Evolutionary conservation across 495 filamentous ascomycete species (phyloP).

Genomic region (Aspergillus carlsbadensis): DNA sequence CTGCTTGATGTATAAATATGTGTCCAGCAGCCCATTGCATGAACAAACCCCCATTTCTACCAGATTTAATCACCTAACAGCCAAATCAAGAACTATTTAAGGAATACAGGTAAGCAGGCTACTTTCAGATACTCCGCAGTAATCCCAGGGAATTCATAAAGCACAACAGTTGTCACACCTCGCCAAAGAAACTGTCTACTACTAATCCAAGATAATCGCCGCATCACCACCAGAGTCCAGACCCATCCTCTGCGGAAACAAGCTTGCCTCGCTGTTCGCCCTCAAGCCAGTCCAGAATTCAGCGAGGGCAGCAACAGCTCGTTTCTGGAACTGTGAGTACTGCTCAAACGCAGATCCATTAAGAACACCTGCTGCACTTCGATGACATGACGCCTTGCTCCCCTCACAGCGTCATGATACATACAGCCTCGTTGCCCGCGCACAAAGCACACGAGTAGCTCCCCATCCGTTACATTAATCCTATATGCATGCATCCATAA

Average conservation of each 20-base stretch:
- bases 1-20: too few species aligned
- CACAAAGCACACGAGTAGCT: constrained; percentile 78
- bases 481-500: constrained; percentile 69
- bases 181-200: too few species aligned
- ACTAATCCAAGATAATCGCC: too few species aligned
- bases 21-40: too few species aligned
- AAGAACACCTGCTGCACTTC: constrained; percentile 84
- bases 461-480: constrained; percentile 61
- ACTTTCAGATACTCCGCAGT: too few species aligned
- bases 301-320: constrained; percentile 74
- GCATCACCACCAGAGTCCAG: too few species aligned
- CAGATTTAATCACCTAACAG: too few species aligned
- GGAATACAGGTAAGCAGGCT: too few species aligned
- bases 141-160: too few species aligned
- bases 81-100: too few species aligned
- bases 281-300: constrained; percentile 12
- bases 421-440: constrained; percentile 82
- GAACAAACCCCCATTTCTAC: too few species aligned
- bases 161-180: too few species aligned
- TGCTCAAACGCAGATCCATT: constrained; percentile 94
- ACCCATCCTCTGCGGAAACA: constrained; percentile 11
- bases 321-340: constrained; percentile 84
- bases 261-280: background rate
- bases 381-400: constrained; percentile 80
- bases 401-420: constrained; percentile 84